phyloP scores from a whole-genome alignment of 805 yeast genomes.

The Cyberlindnera euphorbiae region DNA sequence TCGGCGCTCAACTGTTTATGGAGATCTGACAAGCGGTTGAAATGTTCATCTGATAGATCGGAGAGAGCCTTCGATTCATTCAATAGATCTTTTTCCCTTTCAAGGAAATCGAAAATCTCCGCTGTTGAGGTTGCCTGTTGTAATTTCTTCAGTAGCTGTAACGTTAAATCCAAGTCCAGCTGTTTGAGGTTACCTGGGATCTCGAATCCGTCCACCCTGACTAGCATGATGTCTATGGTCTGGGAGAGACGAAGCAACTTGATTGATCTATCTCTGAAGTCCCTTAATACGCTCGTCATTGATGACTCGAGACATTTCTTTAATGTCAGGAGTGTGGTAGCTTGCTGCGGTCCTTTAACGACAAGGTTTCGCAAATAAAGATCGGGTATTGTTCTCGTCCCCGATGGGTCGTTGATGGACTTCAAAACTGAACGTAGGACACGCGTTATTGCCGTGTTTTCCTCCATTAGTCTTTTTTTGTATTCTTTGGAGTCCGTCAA shows the following conservation, averaged over 20 bases:
- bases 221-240: conserved; percentile 3
- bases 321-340: conserved; percentile 30
- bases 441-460: conserved; percentile 27
- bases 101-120: conserved; percentile 22
- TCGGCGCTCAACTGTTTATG: conserved; percentile 18
- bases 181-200: conserved; percentile 2
- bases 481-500: conserved; percentile 33
- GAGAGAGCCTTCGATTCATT: no score
- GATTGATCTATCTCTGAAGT: conserved; percentile 28
- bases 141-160: conserved; percentile 5
- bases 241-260: conserved; percentile 17
- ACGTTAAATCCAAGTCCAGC: conserved; percentile 17
- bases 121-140: conserved; percentile 5
- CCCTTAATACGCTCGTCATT: conserved; percentile 27
- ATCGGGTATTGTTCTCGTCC: conserved; percentile 37
- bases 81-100: no score
- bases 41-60: no score
- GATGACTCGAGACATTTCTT: conserved; percentile 30
- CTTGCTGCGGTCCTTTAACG: conserved; percentile 17
- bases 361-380: conserved; percentile 36
- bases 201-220: conserved; percentile 11
- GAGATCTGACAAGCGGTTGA: conserved; percentile 3
- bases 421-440: conserved; percentile 28
- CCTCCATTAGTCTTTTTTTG: conserved; percentile 27
- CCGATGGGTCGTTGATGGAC: conserved; percentile 32